A percentile compares a stretch with the other conserved stretches of the same genome.
These are phyloP conservation scores for Kickxella alabastrina DNA, from an alignment of 192 early-diverging fungal genomes.

Conservation along the genomic window DNA sequence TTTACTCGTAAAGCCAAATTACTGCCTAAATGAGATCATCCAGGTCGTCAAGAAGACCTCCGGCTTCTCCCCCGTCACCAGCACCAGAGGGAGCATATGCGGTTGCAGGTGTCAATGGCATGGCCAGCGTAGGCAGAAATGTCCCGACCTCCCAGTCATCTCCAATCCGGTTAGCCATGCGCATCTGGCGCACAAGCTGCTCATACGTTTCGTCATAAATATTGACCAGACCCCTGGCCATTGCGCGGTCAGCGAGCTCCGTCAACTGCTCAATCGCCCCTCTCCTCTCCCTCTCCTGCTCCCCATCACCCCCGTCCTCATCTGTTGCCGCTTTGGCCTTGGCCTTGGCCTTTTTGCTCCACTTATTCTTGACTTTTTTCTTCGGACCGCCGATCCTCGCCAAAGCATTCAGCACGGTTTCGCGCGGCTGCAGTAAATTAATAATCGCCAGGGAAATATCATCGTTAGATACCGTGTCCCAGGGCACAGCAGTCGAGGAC, in stretches of 20 bases:
- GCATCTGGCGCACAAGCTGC: conserved; percentile 60
- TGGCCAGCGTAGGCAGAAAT: conserved; percentile 4
- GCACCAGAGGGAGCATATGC: too few relatives aligned
- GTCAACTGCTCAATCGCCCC: conserved; percentile 60
- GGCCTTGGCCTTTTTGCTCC: conserved; percentile 17
- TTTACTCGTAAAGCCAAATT: not conserved
- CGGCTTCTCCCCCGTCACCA: not conserved
- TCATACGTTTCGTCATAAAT: conserved; percentile 72
- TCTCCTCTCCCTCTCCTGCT: conserved; percentile 39
- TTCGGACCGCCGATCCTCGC: conserved; percentile 56
- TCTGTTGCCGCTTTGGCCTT: too few relatives aligned
- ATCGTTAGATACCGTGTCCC: conserved; percentile 45
- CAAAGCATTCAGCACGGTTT: conserved; percentile 59
- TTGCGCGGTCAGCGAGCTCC: conserved; percentile 65
- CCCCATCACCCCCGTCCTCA: conserved; percentile 38
- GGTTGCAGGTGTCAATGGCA: too few relatives aligned
- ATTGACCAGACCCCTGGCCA: conserved; percentile 63
- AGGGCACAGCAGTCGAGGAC: conserved; percentile 24
- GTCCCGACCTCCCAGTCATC: conserved; percentile 62
- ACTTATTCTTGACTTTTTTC: conserved; percentile 39
- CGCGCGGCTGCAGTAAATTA: conserved; percentile 56
- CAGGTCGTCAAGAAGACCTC: conserved; percentile 19
- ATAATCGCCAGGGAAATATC: conserved; percentile 58
- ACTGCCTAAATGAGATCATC: conserved; percentile 17
- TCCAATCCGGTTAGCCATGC: conserved; percentile 53